Conservation (phyloP, 2,329 filamentous ascomycete species). For the Aspergillus pseudoviridinutans region DNA sequence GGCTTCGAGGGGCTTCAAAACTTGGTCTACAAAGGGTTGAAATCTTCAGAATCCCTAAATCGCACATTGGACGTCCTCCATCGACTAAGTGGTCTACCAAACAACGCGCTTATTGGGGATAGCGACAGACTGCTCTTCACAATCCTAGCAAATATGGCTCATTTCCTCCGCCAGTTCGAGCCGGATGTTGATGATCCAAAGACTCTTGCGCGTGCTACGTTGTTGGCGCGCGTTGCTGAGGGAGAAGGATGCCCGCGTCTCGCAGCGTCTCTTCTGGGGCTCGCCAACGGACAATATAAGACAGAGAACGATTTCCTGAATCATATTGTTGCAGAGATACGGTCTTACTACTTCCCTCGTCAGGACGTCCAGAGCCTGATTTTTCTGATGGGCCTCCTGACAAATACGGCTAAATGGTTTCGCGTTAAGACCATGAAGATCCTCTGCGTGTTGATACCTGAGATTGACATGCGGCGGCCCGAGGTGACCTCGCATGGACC, state of each 20-base stretch:
- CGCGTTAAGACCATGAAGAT: constrained; percentile 91
- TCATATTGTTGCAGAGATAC: constrained; percentile 69
- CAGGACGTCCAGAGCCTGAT: constrained; percentile 81
- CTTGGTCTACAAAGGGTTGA: constrained; percentile 84
- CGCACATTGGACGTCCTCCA: constrained; percentile 74
- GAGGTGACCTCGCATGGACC: constrained; percentile 89
- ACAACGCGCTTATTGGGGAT: constrained; percentile 75
- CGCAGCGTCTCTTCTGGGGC: constrained; percentile 65
- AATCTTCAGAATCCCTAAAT: constrained; percentile 78
- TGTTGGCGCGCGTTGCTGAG: constrained; percentile 69
- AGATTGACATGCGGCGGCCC: constrained; percentile 87
- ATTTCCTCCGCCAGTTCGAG: constrained; percentile 77
- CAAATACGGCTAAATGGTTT: constrained; percentile 84
- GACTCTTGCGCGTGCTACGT: constrained; percentile 61
- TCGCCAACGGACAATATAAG: constrained; percentile 63
- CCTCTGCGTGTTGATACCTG: constrained; percentile 76
- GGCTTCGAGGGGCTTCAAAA: constrained; percentile 80
- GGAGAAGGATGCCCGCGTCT: constrained; percentile 65
- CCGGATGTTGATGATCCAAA: constrained; percentile 53
- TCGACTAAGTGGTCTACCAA: constrained; percentile 72
- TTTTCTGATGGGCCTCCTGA: constrained; percentile 86
- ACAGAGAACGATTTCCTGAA: constrained; percentile 70
- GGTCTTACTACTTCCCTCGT: constrained; percentile 72
- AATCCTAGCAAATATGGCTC: constrained; percentile 85
- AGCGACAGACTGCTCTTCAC: constrained; percentile 79